Evolutionary conservation across 192 early-diverging fungal species (phyloP).

Genomic region (Podila verticillata): DNA sequence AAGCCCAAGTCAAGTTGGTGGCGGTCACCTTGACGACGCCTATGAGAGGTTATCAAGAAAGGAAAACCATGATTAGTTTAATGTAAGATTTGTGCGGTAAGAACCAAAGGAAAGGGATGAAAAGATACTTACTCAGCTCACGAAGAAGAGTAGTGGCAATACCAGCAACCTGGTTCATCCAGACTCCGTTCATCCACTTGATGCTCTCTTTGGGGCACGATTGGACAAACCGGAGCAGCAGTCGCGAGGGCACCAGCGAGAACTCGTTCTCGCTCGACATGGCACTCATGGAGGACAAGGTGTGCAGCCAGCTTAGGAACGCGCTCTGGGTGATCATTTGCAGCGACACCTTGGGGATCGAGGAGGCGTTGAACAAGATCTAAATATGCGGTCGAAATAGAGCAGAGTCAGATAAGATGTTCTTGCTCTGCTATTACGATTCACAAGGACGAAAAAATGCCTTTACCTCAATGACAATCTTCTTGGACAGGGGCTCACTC

Average conservation of each 20-base stretch:
- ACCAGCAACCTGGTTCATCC: conserved; percentile 40
- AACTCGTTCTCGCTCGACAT: conserved; percentile 34
- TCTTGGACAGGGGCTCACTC: conserved; percentile 64
- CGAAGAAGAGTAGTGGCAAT: conserved; percentile 44
- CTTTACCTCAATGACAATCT: conserved; percentile 60
- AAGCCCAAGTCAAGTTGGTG: conserved; percentile 33
- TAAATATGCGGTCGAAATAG: conserved; percentile 20
- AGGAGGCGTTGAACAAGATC: conserved; percentile 62
- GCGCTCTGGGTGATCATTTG: conserved; percentile 70
- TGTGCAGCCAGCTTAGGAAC: conserved; percentile 65
- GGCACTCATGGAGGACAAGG: conserved; percentile 18
- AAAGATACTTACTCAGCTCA: conserved; percentile 37
- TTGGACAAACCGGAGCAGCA: conserved; percentile 43
- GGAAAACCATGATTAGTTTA: neutral
- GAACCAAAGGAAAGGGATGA: neutral
- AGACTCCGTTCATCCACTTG: conserved; percentile 43
- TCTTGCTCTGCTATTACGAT: neutral
- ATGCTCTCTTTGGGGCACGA: conserved; percentile 47
- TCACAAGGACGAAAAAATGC: neutral
- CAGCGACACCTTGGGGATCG: conserved; percentile 64
- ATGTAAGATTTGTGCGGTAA: neutral
- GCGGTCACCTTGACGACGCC: conserved; percentile 23
- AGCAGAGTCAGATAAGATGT: neutral
- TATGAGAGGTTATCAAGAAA: conserved; percentile 2
- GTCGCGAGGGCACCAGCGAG: conserved; percentile 43